Base-by-base conservation (phyloP, 345 rosid genomes). In the Salix caprea region DNA sequence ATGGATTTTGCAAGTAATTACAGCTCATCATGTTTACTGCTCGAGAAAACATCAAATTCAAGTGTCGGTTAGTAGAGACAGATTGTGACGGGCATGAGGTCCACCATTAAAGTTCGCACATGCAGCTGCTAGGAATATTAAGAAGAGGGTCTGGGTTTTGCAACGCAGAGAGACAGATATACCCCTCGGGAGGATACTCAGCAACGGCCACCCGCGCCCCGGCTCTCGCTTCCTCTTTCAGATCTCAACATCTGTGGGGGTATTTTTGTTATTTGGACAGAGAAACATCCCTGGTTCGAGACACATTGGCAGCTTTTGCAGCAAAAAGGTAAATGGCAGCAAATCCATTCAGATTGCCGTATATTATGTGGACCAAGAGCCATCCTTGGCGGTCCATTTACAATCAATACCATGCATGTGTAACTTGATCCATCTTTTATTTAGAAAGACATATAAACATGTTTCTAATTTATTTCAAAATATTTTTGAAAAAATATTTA, bases 61-160 rank as follows among this genome's bases (percentile, higher is more conserved):
- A 74, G 50, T 54, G 83, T 84, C 78, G 80, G 82, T 81, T 5
- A 79, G 72, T 67, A 70, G 69, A 78, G 74, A 69, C 69, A 72
- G 86, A 82, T 71, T 77, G 75, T 75, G 83, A 77, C 81, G 65
- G 69, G 67, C 40, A 16, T n/a, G 58, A 79, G 82, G 79, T 50
- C 85, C 86, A 85, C 89, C 81, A 76, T 82, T 76, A 76, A 34
- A 77, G 69, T n/a, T 46, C 71, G 84, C 86, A 90, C 79, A 81
- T 88, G 93, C 88, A 79, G 75, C 72, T 87, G 83, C 79, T 74
- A 73, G 84, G 76, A 50, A 72, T 58, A 28, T 71, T 23, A 50
- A 44, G 15, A 32, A 18, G 66, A 36, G 37, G 28, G 11, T 15
- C 48, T 8, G 50, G 30, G 14, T 46, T 32, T 58, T 21, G 58